Percentiles rank a stretch among this genome's conserved stretches.
phyloP scores from a whole-genome alignment of 768 basidiomycete species.

The Crucibulum laeve region DNA sequence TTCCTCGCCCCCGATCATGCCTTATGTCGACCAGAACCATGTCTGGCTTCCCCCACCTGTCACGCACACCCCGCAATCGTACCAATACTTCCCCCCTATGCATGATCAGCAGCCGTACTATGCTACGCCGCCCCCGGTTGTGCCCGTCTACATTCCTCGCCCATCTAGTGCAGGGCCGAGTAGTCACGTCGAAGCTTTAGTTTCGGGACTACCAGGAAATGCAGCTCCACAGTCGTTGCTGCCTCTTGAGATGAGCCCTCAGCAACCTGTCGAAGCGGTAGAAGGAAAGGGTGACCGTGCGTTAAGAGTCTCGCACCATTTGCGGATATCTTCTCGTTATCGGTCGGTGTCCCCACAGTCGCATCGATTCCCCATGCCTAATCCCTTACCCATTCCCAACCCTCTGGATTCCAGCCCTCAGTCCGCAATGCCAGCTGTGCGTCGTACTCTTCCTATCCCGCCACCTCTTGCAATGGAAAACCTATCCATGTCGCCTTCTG shows the following conservation, averaged over 20 bases:
- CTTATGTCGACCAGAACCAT: conserved; percentile 42
- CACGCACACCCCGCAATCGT: conserved; percentile 22
- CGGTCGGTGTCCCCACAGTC: conserved; percentile 62
- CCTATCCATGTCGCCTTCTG: conserved; percentile 18
- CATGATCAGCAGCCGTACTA: neutral
- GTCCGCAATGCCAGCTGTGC: neutral
- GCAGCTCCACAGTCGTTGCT: conserved; percentile 19
- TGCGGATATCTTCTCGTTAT: conserved; percentile 51
- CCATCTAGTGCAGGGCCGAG: conserved; percentile 49
- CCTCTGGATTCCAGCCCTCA: neutral
- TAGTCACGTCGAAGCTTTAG: conserved; percentile 20
- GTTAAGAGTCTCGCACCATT: conserved; percentile 53
- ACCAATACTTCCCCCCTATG: conserved; percentile 26
- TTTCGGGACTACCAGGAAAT: conserved; percentile 31
- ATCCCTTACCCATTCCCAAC: conserved; percentile 6
- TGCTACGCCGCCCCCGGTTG: conserved; percentile 5
- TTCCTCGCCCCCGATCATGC: conserved; percentile 29
- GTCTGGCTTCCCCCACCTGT: conserved; percentile 45
- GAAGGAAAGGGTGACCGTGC: conserved; percentile 62
- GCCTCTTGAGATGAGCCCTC: conserved; percentile 13
- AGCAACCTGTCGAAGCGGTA: conserved; percentile 30
- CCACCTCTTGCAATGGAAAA: conserved; percentile 5
- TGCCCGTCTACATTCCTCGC: conserved; percentile 22
- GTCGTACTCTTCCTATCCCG: neutral
- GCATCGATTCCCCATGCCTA: conserved; percentile 45